Percentiles rank a stretch among this genome's conserved stretches.
Evolutionary conservation across 495 filamentous ascomycete genomes (phyloP).

Genomic region (Chaetomium fimeti): DNA sequence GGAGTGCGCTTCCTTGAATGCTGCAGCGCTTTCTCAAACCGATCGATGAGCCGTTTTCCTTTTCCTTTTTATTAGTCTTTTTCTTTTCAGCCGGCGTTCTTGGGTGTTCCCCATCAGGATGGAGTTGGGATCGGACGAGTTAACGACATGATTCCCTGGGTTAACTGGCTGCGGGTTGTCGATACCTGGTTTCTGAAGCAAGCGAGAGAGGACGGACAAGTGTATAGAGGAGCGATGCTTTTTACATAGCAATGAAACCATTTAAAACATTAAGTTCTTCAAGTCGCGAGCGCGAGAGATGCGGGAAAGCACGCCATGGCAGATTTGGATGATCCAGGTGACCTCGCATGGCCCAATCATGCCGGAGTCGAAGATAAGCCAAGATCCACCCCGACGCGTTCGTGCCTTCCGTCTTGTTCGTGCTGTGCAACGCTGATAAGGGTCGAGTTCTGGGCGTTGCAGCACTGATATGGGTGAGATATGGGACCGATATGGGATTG

Average conservation of each 20-base stretch:
- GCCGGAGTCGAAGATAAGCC: conserved; percentile 1
- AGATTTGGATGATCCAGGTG: neutral
- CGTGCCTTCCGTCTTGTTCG: neutral
- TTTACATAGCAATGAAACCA: conserved; percentile 11
- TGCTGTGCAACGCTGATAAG: conserved; percentile 1
- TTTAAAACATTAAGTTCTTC: neutral
- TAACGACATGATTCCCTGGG: conserved; percentile 21
- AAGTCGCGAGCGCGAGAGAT: neutral
- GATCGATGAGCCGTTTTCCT: neutral
- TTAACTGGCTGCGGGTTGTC: conserved; percentile 5
- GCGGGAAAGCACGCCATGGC: conserved; percentile 2
- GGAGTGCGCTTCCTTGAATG: neutral
- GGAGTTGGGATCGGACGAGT: conserved; percentile 21
- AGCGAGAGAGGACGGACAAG: neutral
- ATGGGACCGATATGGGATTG: too few relatives aligned
- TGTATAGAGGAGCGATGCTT: conserved; percentile 15
- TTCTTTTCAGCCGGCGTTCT: conserved; percentile 13
- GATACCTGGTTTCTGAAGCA: neutral
- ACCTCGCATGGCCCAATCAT: conserved; percentile 8
- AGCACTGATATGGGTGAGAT: too few relatives aligned
- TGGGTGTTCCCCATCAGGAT: conserved; percentile 9
- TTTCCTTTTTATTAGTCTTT: conserved; percentile 3
- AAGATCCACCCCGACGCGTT: neutral
- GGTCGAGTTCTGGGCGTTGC: neutral
- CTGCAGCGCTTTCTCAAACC: neutral